A percentile compares a stretch with the other conserved stretches of the same genome.
Conservation (phyloP, 257 asterid species). For the Solanum pimpinellifolium region DNA sequence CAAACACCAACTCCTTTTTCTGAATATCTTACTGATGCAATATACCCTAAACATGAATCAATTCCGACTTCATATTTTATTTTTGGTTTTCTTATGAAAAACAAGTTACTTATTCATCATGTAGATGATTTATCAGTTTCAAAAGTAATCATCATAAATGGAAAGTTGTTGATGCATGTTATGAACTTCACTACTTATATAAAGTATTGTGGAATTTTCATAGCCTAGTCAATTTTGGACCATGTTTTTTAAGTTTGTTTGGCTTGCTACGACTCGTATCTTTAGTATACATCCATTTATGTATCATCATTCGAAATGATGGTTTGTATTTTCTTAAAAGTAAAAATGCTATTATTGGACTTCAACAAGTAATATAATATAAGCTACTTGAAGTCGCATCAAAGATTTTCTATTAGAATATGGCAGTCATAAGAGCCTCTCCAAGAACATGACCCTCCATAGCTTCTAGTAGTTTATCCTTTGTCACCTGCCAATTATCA, state of each 20-base stretch:
- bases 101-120: background rate
- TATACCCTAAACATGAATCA: background rate
- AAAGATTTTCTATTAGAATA: background rate
- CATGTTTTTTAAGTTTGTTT: no score
- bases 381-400: background rate
- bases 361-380: no score
- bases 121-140: background rate
- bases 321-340: no score
- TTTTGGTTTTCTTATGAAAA: background rate
- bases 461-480: conserved; percentile 66
- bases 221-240: no score
- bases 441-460: conserved; percentile 69
- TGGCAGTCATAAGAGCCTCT: conserved; percentile 54
- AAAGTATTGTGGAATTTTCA: no score
- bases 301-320: no score
- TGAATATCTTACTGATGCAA: conserved; percentile 41
- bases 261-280: no score
- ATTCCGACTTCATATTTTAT: background rate
- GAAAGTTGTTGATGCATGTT: background rate
- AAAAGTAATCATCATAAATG: background rate
- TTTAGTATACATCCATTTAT: no score
- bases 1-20: conserved; percentile 32
- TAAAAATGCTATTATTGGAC: no score
- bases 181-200: background rate
- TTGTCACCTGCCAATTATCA: conserved; percentile 45